Evolutionary conservation across 495 filamentous ascomycete genomes (phyloP).

Genomic region (Acidiella bohemica): DNA sequence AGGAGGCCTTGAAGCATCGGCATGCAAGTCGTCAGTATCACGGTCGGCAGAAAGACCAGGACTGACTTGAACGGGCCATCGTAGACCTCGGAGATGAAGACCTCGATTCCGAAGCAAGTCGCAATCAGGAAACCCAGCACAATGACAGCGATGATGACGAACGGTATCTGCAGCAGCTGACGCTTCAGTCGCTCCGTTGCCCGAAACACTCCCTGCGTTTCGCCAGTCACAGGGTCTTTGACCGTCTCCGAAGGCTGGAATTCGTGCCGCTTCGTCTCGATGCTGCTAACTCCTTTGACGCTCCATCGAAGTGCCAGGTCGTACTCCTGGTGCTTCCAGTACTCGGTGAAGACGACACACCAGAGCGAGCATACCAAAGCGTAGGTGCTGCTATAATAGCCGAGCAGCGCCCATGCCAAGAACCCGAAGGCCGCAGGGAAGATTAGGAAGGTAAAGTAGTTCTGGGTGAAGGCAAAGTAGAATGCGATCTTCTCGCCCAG

Average conservation of each 20-base stretch:
- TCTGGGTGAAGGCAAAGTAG: conserved; percentile 92
- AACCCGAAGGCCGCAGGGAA: conserved; percentile 78
- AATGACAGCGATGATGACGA: conserved; percentile 56
- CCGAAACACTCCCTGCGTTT: conserved; percentile 64
- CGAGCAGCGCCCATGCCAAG: conserved; percentile 67
- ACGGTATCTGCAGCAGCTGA: conserved; percentile 79
- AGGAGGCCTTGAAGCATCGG: conserved; percentile 68
- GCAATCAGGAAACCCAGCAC: conserved; percentile 71
- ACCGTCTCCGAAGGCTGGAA: conserved; percentile 66
- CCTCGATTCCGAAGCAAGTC: conserved; percentile 83
- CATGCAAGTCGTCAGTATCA: conserved; percentile 65
- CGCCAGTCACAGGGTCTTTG: conserved; percentile 72
- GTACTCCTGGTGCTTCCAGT: conserved; percentile 88
- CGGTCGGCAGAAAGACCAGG: conserved; percentile 75
- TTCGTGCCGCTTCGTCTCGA: conserved; percentile 60
- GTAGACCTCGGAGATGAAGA: conserved; percentile 92
- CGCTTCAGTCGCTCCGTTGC: conserved; percentile 60
- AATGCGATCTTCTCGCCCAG: conserved; percentile 90
- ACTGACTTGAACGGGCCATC: conserved; percentile 76
- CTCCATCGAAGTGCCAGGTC: conserved; percentile 89
- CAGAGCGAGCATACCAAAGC: conserved; percentile 70
- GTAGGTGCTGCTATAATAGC: conserved; percentile 73
- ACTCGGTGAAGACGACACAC: conserved; percentile 86
- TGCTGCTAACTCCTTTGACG: conserved; percentile 70
- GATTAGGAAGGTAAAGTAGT: conserved; percentile 74